A percentile compares a stretch with the other conserved stretches of the same genome.
phyloP scores from a whole-genome alignment of 768 basidiomycete species.

The Termitomyces sp. region DNA sequence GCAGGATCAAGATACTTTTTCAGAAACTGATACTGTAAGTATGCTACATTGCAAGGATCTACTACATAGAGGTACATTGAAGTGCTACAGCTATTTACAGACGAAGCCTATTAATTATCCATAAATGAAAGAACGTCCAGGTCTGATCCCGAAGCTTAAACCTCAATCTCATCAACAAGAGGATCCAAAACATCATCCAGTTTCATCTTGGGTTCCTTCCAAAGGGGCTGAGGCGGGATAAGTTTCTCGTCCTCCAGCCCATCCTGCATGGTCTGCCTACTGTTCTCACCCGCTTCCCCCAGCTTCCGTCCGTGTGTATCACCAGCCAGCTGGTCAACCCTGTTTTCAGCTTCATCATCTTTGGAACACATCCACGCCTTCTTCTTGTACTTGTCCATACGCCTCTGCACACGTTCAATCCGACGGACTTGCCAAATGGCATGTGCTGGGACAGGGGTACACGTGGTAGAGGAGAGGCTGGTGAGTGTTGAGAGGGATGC shows the following conservation, averaged over 20 bases:
- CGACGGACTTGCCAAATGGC: constrained; percentile 27
- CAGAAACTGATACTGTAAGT: background rate
- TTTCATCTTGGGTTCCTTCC: constrained; percentile 10
- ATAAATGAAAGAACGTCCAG: background rate
- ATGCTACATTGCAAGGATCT: background rate
- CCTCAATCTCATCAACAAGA: constrained; percentile 25
- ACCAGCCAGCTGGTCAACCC: constrained; percentile 11
- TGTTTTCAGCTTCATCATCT: constrained; percentile 24
- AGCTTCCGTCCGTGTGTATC: constrained; percentile 1
- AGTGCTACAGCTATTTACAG: background rate
- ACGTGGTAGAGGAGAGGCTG: constrained; percentile 7
- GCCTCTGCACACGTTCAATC: constrained; percentile 24
- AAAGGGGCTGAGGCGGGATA: background rate
- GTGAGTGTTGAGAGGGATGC: constrained; percentile 12
- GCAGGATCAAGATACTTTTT: background rate
- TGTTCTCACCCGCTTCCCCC: background rate
- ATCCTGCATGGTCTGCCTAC: constrained; percentile 1
- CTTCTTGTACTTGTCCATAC: constrained; percentile 30
- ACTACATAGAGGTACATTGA: background rate
- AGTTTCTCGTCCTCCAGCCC: background rate
- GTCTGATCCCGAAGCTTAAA: constrained; percentile 8
- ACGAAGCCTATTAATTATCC: background rate
- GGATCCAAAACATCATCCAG: constrained; percentile 23
- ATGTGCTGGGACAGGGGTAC: constrained; percentile 30
- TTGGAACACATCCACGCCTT: constrained; percentile 24